Percentiles rank a stretch among this genome's conserved stretches.
These are phyloP conservation scores for Anthracocystis setariae DNA, from an alignment of 1,284 basidiomycete species.

Conservation along the genomic window DNA sequence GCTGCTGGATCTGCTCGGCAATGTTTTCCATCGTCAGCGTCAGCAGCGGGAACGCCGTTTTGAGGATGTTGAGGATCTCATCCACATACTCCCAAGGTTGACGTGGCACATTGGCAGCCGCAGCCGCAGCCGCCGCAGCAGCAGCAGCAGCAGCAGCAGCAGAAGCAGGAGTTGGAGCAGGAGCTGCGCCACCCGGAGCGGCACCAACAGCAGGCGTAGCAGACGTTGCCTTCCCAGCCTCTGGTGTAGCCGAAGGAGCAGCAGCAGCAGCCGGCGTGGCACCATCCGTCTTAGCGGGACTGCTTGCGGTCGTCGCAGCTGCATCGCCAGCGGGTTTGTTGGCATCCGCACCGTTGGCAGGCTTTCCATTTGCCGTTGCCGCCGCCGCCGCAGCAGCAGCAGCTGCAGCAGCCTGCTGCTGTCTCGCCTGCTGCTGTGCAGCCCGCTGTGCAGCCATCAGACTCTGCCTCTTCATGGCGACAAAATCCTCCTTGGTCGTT, in stretches of 20 bases:
- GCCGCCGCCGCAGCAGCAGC: constrained; percentile 16
- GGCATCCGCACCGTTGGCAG: constrained; percentile 19
- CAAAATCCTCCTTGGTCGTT: constrained; percentile 85
- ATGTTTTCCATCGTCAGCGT: constrained; percentile 96
- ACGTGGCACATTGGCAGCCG: constrained; percentile 65
- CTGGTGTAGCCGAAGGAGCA: constrained; percentile 14
- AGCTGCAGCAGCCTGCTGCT: constrained; percentile 56
- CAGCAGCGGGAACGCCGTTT: constrained; percentile 94
- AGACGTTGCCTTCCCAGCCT: constrained; percentile 9
- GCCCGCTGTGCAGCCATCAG: constrained; percentile 58
- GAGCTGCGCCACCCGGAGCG: constrained; percentile 13
- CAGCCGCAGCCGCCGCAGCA: constrained; percentile 39
- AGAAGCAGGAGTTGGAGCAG: constrained; percentile 2
- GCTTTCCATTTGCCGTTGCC: constrained; percentile 25
- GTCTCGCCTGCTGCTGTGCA: constrained; percentile 69
- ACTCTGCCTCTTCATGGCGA: constrained; percentile 69
- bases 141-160: constrained; percentile 34
- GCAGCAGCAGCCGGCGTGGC: constrained; percentile 8
- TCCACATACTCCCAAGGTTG: constrained; percentile 92
- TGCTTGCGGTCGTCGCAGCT: constrained; percentile 11
- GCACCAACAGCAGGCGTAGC: constrained; percentile 6
- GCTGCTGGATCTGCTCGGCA: constrained; percentile 90
- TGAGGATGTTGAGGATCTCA: constrained; percentile 91
- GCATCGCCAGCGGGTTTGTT: constrained; percentile 5
- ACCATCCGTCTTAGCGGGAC: constrained; percentile 30